Evolutionary conservation across 495 filamentous ascomycete species (phyloP).

Genomic region (Hypoxylon fragiforme): DNA sequence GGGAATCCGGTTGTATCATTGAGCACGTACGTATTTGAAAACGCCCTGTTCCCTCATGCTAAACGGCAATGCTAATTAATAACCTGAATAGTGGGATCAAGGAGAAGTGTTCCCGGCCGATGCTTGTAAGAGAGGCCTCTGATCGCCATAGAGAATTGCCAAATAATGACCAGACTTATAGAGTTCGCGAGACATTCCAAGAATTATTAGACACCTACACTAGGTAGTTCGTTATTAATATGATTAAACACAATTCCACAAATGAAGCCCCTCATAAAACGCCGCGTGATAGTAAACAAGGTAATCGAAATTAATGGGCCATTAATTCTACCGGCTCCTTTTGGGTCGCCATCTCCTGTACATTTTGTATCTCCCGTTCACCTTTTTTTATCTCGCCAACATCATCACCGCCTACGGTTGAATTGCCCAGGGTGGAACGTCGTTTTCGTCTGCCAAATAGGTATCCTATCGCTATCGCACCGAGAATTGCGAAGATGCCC

Average conservation of each 20-base stretch:
- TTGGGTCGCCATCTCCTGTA: neutral
- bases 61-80: neutral
- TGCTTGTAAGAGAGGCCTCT: neutral
- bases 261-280: too few relatives aligned
- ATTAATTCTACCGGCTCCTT: neutral
- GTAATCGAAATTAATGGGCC: neutral
- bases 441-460: neutral
- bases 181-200: too few relatives aligned
- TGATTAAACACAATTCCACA: too few relatives aligned
- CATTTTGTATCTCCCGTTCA: neutral
- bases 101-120: neutral
- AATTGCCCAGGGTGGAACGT: neutral
- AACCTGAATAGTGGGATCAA: neutral
- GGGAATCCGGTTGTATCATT: conserved; percentile 46
- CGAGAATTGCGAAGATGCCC: neutral
- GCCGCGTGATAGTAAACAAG: too few relatives aligned
- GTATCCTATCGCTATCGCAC: neutral
- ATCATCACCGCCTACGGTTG: neutral
- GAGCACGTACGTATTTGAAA: conserved; percentile 41
- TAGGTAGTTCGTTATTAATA: too few relatives aligned
- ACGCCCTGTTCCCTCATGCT: neutral
- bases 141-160: neutral
- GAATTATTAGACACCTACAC: too few relatives aligned
- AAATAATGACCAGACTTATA: neutral
- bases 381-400: neutral